phyloP scores from a whole-genome alignment of 1,284 basidiomycete genomes.

The Stereum hirsutum region DNA sequence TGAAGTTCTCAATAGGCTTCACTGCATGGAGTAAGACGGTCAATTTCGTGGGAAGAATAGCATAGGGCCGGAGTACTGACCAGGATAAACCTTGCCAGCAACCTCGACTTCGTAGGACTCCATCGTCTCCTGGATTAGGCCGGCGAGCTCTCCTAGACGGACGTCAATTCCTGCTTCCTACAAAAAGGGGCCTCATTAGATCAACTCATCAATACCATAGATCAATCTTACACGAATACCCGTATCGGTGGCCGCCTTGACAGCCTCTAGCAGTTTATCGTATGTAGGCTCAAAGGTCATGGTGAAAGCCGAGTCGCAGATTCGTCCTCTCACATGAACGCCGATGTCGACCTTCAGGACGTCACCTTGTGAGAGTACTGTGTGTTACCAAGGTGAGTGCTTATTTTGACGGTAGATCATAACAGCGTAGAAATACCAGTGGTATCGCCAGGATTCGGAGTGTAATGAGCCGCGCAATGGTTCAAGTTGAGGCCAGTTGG shows the following conservation, averaged over 20 bases:
- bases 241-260: slow-evolving; percentile 89
- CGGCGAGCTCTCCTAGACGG: slow-evolving; percentile 88
- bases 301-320: slow-evolving; percentile 95
- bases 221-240: slow-evolving; percentile 67
- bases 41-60: neutral
- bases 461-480: slow-evolving; percentile 94
- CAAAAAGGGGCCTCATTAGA: slow-evolving; percentile 1
- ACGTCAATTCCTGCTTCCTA: slow-evolving; percentile 97
- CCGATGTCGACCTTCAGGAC: slow-evolving; percentile 98
- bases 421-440: slow-evolving; percentile 41
- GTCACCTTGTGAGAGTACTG: slow-evolving; percentile 78
- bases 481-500: slow-evolving; percentile 96
- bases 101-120: slow-evolving; percentile 97
- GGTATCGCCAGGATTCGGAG: slow-evolving; percentile 93
- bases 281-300: slow-evolving; percentile 86
- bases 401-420: neutral
- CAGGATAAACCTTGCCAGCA: slow-evolving; percentile 76
- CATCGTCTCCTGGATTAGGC: slow-evolving; percentile 96
- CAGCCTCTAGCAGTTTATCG: slow-evolving; percentile 84
- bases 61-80: slow-evolving; percentile 32
- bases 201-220: no score
- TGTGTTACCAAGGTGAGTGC: neutral
- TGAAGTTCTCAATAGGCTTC: slow-evolving; percentile 86
- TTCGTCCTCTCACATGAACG: slow-evolving; percentile 92
- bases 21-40: slow-evolving; percentile 35